A percentile compares a stretch with the other conserved stretches of the same genome.
These are phyloP conservation scores for Babjeviella inositovora DNA, from an alignment of 805 yeast species.

Conservation along the genomic window DNA sequence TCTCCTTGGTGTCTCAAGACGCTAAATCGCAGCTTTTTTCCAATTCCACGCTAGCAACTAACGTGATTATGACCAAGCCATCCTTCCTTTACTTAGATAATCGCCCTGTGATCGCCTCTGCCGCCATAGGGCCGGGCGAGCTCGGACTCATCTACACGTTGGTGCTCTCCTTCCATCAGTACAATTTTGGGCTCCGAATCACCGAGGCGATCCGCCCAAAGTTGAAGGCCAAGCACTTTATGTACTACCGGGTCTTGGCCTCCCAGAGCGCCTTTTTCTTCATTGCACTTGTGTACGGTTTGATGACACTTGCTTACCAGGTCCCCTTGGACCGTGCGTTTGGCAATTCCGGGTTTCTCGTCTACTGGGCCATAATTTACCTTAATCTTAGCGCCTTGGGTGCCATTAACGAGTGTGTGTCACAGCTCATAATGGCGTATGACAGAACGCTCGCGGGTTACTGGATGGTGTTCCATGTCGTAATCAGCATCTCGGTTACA, in stretches of 20 bases:
- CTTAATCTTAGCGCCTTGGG: slow-evolving; percentile 67
- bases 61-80: slow-evolving; percentile 6
- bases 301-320: slow-evolving; percentile 14
- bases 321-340: slow-evolving; percentile 38
- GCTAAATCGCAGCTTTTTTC: slow-evolving; percentile 2
- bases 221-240: slow-evolving; percentile 9
- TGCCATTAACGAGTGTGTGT: slow-evolving; percentile 42
- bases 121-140: slow-evolving; percentile 19
- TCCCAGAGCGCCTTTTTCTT: slow-evolving; percentile 13
- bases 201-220: slow-evolving; percentile 5
- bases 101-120: slow-evolving; percentile 7
- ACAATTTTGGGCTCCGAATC: slow-evolving; percentile 5
- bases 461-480: slow-evolving; percentile 60
- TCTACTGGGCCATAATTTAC: slow-evolving; percentile 56
- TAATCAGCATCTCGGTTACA: slow-evolving; percentile 52
- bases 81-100: slow-evolving; percentile 5
- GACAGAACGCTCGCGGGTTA: slow-evolving; percentile 54
- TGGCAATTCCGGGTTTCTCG: slow-evolving; percentile 58
- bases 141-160: slow-evolving; percentile 19
- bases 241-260: slow-evolving; percentile 11
- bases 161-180: slow-evolving; percentile 11
- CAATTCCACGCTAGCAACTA: too few species aligned
- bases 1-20: slow-evolving; percentile 2
- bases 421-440: too few species aligned
- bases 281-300: slow-evolving; percentile 12